Percentiles rank a stretch among this genome's conserved stretches.
Conservation (phyloP, 108 stramenopile species). For the Nitzschia inconspicua region DNA sequence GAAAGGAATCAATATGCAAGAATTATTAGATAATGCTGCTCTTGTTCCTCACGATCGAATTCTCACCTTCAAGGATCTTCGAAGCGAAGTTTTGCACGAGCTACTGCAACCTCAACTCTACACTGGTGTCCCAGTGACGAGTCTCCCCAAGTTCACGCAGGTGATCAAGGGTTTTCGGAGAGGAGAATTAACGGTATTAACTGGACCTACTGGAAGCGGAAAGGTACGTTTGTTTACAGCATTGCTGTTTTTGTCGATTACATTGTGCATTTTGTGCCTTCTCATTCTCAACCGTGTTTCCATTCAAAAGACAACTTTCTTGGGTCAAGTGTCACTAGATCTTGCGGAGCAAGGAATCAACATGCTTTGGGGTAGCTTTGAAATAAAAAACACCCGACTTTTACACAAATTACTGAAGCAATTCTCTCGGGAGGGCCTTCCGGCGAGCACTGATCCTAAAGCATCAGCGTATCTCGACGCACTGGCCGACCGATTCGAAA, state of each 20-base stretch:
- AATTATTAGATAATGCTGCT: slow-evolving; percentile 45
- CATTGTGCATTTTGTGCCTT: neutral
- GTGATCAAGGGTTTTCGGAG: slow-evolving; percentile 90
- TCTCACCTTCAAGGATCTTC: slow-evolving; percentile 71
- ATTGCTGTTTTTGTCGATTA: neutral
- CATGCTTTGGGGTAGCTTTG: slow-evolving; percentile 96
- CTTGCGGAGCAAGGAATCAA: slow-evolving; percentile 88
- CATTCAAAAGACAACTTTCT: slow-evolving; percentile 86
- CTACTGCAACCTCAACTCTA: slow-evolving; percentile 76
- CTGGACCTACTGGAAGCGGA: slow-evolving; percentile 90
- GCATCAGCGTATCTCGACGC: slow-evolving; percentile 45
- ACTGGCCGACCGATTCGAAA: slow-evolving; percentile 82
- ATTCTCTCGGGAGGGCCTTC: slow-evolving; percentile 66
- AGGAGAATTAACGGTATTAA: slow-evolving; percentile 97
- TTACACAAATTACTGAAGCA: slow-evolving; percentile 91
- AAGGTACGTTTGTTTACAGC: slow-evolving; percentile 31
- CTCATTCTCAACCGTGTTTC: slow-evolving; percentile 5
- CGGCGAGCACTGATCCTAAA: slow-evolving; percentile 36
- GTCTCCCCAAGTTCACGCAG: slow-evolving; percentile 81
- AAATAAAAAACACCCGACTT: slow-evolving; percentile 92
- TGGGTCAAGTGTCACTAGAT: slow-evolving; percentile 91
- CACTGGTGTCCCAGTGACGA: slow-evolving; percentile 54
- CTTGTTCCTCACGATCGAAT: slow-evolving; percentile 74
- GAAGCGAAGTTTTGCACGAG: slow-evolving; percentile 77
- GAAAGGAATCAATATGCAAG: slow-evolving; percentile 53